Evolutionary conservation across 2,329 filamentous ascomycete genomes (phyloP).

Genomic region (Fusarium anguioides): DNA sequence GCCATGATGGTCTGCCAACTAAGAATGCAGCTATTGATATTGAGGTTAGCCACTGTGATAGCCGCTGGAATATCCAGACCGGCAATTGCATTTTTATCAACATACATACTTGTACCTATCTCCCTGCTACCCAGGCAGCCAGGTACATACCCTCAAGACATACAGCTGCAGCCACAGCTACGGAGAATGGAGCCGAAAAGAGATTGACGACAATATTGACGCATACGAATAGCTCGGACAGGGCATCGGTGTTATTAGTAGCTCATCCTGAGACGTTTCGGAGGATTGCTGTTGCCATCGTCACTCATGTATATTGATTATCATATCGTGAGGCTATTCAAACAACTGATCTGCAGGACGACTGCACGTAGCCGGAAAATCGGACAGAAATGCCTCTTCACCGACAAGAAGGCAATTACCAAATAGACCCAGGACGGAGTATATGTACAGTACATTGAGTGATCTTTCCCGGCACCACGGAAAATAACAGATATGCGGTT

Average conservation of each 20-base stretch:
- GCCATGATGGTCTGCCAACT: neutral
- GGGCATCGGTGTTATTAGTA: slow-evolving; percentile 4
- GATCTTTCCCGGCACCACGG: slow-evolving; percentile 12
- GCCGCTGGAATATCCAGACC: slow-evolving; percentile 14
- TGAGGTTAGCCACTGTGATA: slow-evolving; percentile 1
- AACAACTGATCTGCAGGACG: slow-evolving; percentile 1
- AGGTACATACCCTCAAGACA: neutral
- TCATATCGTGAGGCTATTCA: slow-evolving; percentile 20
- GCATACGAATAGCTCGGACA: slow-evolving; percentile 8
- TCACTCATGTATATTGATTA: slow-evolving; percentile 23
- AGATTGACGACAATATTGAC: slow-evolving; percentile 5
- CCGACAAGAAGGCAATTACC: slow-evolving; percentile 30
- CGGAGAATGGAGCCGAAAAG: slow-evolving; percentile 2
- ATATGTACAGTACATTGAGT: neutral
- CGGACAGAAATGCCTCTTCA: slow-evolving; percentile 20
- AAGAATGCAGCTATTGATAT: slow-evolving; percentile 6
- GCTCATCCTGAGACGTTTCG: slow-evolving; percentile 2
- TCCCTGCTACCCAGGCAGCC: neutral
- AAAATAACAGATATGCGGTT: slow-evolving; percentile 21
- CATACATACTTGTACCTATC: neutral
- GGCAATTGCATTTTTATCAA: slow-evolving; percentile 6
- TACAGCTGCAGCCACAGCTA: slow-evolving; percentile 5
- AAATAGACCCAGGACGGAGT: neutral
- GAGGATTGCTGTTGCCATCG: neutral
- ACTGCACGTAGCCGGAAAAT: slow-evolving; percentile 14